These are phyloP conservation scores for Iodosphaeria phyllophila DNA, from an alignment of 2,329 filamentous ascomycete species.

Conservation along the genomic window DNA sequence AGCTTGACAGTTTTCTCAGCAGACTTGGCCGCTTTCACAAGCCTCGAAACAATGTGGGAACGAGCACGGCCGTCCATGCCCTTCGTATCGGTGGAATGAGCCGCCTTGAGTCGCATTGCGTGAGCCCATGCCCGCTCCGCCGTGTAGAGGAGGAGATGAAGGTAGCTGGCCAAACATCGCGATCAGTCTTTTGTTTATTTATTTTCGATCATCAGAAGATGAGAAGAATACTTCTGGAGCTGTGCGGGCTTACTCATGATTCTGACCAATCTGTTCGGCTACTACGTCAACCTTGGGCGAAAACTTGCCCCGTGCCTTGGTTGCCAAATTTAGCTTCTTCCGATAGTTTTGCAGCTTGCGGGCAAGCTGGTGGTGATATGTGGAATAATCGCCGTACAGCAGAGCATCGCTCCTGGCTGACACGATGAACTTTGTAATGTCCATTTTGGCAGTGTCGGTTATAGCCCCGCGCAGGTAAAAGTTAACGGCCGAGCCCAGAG, in stretches of 20 bases:
- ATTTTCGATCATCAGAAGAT: too few species aligned
- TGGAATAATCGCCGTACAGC: constrained; percentile 72
- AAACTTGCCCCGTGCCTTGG: constrained; percentile 76
- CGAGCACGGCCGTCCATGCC: constrained; percentile 63
- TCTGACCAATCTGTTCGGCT: constrained; percentile 53
- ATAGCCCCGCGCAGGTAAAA: background rate
- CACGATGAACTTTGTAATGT: constrained; percentile 73
- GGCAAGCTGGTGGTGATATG: constrained; percentile 63
- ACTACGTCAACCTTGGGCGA: constrained; percentile 51
- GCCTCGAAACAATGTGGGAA: constrained; percentile 73
- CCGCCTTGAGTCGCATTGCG: constrained; percentile 83
- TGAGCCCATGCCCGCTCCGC: constrained; percentile 89
- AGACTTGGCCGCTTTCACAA: constrained; percentile 59
- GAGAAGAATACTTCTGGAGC: too few species aligned
- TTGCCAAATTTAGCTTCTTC: constrained; percentile 70
- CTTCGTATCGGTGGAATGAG: constrained; percentile 62
- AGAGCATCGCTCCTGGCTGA: constrained; percentile 67
- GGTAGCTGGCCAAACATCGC: constrained; percentile 37
- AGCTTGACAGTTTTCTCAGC: constrained; percentile 50
- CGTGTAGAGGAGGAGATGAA: constrained; percentile 62
- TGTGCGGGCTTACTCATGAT: constrained; percentile 59
- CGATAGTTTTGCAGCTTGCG: constrained; percentile 68
- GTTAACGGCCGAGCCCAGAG: too few species aligned
- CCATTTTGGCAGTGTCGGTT: too few species aligned
- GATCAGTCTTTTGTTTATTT: too few species aligned